phyloP scores from a whole-genome alignment of 176 grass and related monocot genomes.

The Juncus effusus region DNA sequence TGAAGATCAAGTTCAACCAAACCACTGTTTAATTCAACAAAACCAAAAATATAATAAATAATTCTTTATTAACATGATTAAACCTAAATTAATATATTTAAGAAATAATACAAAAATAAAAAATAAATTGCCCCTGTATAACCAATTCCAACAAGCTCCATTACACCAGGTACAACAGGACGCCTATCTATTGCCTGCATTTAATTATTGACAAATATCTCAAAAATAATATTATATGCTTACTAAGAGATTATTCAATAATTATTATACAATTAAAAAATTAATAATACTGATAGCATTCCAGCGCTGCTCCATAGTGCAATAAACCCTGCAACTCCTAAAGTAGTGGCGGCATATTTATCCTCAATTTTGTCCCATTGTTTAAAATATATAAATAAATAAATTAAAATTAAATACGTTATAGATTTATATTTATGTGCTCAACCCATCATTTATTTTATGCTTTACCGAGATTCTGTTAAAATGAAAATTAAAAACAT shows the following conservation, averaged over 20 bases:
- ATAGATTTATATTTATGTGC: neutral
- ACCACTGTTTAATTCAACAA: conserved; percentile 53
- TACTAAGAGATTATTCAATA: too few relatives aligned
- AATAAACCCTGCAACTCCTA: conserved; percentile 48
- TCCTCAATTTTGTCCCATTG: conserved; percentile 87
- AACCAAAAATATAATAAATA: too few relatives aligned
- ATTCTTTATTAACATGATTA: neutral
- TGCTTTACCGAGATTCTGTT: too few relatives aligned
- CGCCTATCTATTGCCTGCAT: conserved; percentile 90
- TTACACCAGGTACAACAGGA: conserved; percentile 71
- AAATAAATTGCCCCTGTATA: conserved; percentile 65
- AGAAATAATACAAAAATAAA: neutral
- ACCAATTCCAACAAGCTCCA: conserved; percentile 78
- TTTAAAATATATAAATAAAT: neutral
- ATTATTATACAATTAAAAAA: too few relatives aligned
- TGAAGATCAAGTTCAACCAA: conserved; percentile 82
- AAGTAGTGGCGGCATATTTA: conserved; percentile 71
- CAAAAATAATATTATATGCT: too few relatives aligned
- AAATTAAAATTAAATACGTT: neutral
- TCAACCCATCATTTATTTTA: too few relatives aligned
- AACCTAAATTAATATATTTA: conserved; percentile 6
- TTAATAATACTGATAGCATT: conserved; percentile 58
- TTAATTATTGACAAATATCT: too few relatives aligned
- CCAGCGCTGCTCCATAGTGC: conserved; percentile 74
- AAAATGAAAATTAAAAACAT: too few relatives aligned